Evolutionary conservation across 345 rosid species (phyloP), one percentile per base, ranked within the genome.

Genomic region (Rubroshorea leprosula): DNA sequence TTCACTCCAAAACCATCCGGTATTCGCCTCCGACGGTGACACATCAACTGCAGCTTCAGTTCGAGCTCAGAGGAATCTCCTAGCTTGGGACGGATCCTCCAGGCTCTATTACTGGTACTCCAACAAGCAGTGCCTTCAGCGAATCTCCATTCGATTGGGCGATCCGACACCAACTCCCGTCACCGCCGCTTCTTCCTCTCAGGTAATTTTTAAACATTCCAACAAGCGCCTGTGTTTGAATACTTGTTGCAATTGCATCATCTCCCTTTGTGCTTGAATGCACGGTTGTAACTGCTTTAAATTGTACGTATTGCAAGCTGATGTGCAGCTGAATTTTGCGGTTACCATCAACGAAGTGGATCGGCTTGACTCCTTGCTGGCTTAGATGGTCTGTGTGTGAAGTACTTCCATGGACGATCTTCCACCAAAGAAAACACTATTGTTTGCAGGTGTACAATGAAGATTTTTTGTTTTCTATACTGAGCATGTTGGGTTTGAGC

Each of bases 11-110:
- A 71, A 23, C 54, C 94, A 93, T 67, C 94, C 91, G 17, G 66
- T 80, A 14, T 93, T 93, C 76, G 41, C 80, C 24, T 38, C 78
- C 68, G 70, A 5, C 3, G 66, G 41, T 16, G 5, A 41, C 45
- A 4, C 55, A 26, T 49, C 78, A 51, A 18, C 19, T 47, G 23
- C 55, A 44, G 54, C 5, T 5, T 27, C 72, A 44, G 45, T 54
- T 25, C 50, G 58, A 39, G 68, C 78, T 43, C 79, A 78, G 53
- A 79, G 50, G 53, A 87, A 83, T 60, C 76, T 87, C 12, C 57
- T 83, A 48, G 81, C 99, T 6, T 94, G 96, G 96, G 99, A 90
- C 58, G 92, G 87, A 20, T 85, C 90, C 14, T 85, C 97, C 15
- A 72, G 92, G 55, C 65, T 90, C 25, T 90, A 82, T 61, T 87